Percentiles rank a stretch among this genome's conserved stretches.
phyloP scores from a whole-genome alignment of 164 flowering plant genomes.

The Paratinospora sagittata region DNA sequence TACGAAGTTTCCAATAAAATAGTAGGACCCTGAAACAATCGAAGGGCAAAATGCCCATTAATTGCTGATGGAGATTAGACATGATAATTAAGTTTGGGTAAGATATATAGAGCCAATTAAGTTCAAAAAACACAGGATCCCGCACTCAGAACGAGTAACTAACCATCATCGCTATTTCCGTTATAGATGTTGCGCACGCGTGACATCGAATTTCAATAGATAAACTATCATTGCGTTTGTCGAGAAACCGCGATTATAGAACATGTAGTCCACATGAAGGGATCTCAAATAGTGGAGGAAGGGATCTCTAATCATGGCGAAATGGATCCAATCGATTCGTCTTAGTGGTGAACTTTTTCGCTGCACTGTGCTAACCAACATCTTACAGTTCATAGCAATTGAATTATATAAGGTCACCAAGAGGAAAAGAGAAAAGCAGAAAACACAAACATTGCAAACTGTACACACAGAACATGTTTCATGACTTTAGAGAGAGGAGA shows the following conservation, averaged over 20 bases:
- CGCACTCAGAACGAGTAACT: too few species aligned
- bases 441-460: background rate
- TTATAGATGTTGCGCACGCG: background rate
- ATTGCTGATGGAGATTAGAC: too few species aligned
- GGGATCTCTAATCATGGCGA: background rate
- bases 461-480: background rate
- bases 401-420: background rate
- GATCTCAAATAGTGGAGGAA: background rate
- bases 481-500: background rate
- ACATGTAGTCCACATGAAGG: conserved; percentile 8
- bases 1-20: too few species aligned
- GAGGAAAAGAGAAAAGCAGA: background rate
- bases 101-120: too few species aligned
- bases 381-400: background rate
- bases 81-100: too few species aligned
- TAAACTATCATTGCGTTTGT: background rate
- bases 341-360: background rate
- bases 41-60: too few species aligned
- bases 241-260: background rate
- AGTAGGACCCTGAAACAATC: too few species aligned
- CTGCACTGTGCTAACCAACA: background rate
- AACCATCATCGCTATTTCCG: background rate
- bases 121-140: too few species aligned
- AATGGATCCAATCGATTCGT: background rate
- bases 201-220: background rate